Percentiles rank a stretch among this genome's conserved stretches.
Evolutionary conservation across 768 basidiomycete species (phyloP).

Genomic region (Lactarius pseudohatsudake): DNA sequence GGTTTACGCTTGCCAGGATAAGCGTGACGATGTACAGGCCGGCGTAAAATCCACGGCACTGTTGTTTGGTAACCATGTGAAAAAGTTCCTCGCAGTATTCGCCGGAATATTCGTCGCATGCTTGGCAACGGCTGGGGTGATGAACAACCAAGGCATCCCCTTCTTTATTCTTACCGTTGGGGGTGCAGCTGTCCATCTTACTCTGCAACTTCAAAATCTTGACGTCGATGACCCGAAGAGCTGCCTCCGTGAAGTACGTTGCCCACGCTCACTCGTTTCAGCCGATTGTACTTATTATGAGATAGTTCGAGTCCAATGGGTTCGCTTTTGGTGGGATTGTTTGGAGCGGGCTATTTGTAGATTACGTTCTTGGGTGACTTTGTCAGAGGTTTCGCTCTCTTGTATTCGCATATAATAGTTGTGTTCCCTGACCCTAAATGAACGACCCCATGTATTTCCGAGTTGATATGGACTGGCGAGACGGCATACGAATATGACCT

Average conservation of each 20-base stretch:
- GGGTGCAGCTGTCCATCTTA: slow-evolving; percentile 10
- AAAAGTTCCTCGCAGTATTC: slow-evolving; percentile 47
- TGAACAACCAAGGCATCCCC: slow-evolving; percentile 32
- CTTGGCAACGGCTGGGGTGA: slow-evolving; percentile 33
- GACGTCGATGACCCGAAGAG: slow-evolving; percentile 17
- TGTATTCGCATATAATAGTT: neutral
- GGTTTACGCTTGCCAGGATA: slow-evolving; percentile 64
- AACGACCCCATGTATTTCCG: neutral
- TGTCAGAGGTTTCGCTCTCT: neutral
- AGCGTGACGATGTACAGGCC: slow-evolving; percentile 54
- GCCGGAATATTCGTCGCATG: slow-evolving; percentile 31
- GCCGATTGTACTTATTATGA: neutral
- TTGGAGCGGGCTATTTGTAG: slow-evolving; percentile 16
- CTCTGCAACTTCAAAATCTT: slow-evolving; percentile 16
- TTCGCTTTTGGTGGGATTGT: slow-evolving; percentile 12
- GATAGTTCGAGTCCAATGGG: slow-evolving; percentile 20
- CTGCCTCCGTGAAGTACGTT: slow-evolving; percentile 14
- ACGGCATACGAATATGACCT: no score
- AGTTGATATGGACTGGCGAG: neutral
- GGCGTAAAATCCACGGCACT: slow-evolving; percentile 64
- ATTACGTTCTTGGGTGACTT: slow-evolving; percentile 10
- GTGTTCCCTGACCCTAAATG: neutral
- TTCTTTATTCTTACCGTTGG: slow-evolving; percentile 19
- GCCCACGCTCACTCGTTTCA: neutral
- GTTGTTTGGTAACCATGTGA: slow-evolving; percentile 50